Evolutionary conservation across 2,329 filamentous ascomycete genomes (phyloP).

Genomic region (Claviceps sp.): DNA sequence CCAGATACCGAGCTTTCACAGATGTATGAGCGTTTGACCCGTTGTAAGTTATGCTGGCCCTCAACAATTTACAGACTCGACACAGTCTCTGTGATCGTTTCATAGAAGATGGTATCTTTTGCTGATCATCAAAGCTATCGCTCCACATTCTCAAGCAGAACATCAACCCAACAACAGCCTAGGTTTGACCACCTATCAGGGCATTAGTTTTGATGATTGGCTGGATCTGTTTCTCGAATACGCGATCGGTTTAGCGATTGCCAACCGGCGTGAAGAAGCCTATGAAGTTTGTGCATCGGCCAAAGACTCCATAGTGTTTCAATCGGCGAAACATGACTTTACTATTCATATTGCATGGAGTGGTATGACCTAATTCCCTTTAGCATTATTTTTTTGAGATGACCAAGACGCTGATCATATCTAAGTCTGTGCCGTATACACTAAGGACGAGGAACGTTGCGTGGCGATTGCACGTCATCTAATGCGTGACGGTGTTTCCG

Average conservation of each 20-base stretch:
- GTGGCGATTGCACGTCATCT: constrained; percentile 65
- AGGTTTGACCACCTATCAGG: constrained; percentile 41
- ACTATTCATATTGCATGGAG: constrained; percentile 68
- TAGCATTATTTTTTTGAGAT: neutral
- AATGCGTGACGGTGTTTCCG: constrained; percentile 69
- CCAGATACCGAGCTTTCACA: constrained; percentile 34
- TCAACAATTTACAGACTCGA: no score
- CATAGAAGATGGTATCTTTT: neutral
- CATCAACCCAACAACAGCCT: constrained; percentile 1
- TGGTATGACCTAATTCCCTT: constrained; percentile 31
- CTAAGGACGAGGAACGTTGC: constrained; percentile 66
- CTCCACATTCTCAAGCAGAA: constrained; percentile 5
- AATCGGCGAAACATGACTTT: constrained; percentile 54
- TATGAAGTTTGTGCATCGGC: constrained; percentile 72
- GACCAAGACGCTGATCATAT: neutral
- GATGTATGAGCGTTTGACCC: constrained; percentile 42
- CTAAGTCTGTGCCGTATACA: constrained; percentile 68
- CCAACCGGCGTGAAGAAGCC: constrained; percentile 54
- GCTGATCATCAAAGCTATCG: constrained; percentile 6
- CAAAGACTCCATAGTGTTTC: constrained; percentile 70
- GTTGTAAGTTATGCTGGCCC: constrained; percentile 28
- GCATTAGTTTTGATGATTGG: constrained; percentile 74
- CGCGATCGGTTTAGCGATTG: constrained; percentile 59
- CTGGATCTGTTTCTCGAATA: constrained; percentile 84
- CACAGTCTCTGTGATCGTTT: no score